Base-by-base conservation (phyloP, 75 land plant species). In the Ceratopteris richardii region DNA sequence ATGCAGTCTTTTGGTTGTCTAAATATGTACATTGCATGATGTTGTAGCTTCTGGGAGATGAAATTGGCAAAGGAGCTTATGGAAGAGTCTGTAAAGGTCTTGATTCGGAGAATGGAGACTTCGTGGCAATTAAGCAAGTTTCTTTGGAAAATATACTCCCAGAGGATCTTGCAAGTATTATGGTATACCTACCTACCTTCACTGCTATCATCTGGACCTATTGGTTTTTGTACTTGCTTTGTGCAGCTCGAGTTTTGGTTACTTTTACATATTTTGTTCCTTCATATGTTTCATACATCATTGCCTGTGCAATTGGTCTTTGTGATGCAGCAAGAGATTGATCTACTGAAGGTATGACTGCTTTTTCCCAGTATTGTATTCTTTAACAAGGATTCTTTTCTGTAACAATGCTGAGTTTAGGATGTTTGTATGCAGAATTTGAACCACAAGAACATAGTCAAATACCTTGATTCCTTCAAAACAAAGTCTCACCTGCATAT, bases 21-120 rank as follows among this genome's bases (percentile, higher is more conserved):
- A n/a, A n/a, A n/a, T n/a, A n/a, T n/a, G n/a, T n/a, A n/a, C n/a
- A n/a, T n/a, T n/a, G n/a, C n/a, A n/a, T 40, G 13, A 10, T 10
- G 13, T 40, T 40, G 13, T 62, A 93, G 98, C 75, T 93, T 67
- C 80, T 93, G 28, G 98, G 98, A 29, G 98, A 93, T 83, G 98
- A 93, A 64, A 93, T 93, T 44, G 98, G 98, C 21, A 93, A 93
- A 66, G 98, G 98, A 18, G 98, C 98, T 19, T 89, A 93, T 80
- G 98, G 96, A 22, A 78, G 96, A 29, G 98, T 93, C 21, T 93
- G 85, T 67, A 89, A 89, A 58, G 96, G 98, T 24, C 51, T 93
- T 78, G 98, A 93, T 71, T 74, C 89, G 85, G 90, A 93, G 62
- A 93, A 93, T 85, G 98, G 98, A 36, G 90, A 89, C 70, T 89